A percentile compares a stretch with the other conserved stretches of the same genome.
These are phyloP conservation scores for Coemansia sp. DNA, from an alignment of 192 early-diverging fungal species.

Conservation along the genomic window DNA sequence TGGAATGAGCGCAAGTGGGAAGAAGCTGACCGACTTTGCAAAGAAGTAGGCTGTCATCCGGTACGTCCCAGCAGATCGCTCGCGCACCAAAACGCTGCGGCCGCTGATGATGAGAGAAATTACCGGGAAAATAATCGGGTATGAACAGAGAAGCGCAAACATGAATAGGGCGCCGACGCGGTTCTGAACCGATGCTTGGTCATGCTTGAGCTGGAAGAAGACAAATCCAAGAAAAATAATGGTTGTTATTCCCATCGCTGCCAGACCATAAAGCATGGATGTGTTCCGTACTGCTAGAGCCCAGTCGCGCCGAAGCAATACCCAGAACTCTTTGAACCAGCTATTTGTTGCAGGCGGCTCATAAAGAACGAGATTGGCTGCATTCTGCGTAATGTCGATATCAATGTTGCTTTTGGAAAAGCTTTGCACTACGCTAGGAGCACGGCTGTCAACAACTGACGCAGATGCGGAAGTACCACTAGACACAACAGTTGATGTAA, in stretches of 20 bases:
- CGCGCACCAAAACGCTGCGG: slow-evolving; percentile 49
- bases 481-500: not conserved
- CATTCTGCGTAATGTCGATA: not conserved
- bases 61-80: slow-evolving; percentile 56
- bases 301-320: slow-evolving; percentile 1
- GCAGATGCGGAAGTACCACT: not conserved
- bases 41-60: slow-evolving; percentile 50
- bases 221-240: slow-evolving; percentile 45
- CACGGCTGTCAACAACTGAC: not conserved
- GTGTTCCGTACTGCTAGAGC: not conserved
- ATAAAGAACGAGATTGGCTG: not conserved
- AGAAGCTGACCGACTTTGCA: slow-evolving; percentile 52
- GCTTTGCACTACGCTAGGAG: not conserved
- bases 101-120: slow-evolving; percentile 14
- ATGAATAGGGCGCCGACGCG: slow-evolving; percentile 16
- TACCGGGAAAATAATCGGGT: slow-evolving; percentile 49
- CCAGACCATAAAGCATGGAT: not conserved
- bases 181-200: slow-evolving; percentile 22
- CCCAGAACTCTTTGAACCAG: slow-evolving; percentile 1
- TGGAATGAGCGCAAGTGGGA: slow-evolving; percentile 10
- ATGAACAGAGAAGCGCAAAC: slow-evolving; percentile 32
- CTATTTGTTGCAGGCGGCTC: slow-evolving; percentile 1
- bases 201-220: slow-evolving; percentile 23
- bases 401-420: not conserved
- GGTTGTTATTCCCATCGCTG: slow-evolving; percentile 6